These are phyloP conservation scores for Amphicarpaea edgeworthii DNA, from an alignment of 306 rosid genomes.

Conservation along the genomic window DNA sequence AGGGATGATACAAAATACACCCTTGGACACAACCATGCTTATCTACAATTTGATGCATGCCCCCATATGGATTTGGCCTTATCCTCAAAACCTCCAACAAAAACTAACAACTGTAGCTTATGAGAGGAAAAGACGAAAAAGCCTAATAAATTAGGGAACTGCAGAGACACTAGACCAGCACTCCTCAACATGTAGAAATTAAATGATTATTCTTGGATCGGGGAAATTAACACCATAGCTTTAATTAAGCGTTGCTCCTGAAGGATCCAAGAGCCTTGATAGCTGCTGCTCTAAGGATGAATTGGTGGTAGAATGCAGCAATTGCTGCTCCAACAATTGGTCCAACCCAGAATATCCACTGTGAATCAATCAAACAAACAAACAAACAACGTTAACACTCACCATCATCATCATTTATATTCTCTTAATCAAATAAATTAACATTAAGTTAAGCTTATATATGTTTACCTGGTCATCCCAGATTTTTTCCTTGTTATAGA, in stretches of 20 bases:
- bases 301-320: constrained; percentile 92
- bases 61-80: constrained; percentile 36
- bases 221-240: constrained; percentile 45
- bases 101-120: background rate
- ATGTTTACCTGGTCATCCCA: constrained; percentile 88
- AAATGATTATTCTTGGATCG: constrained; percentile 50
- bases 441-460: too few relatives aligned
- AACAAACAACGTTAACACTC: too few relatives aligned
- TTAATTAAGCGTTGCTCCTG: constrained; percentile 81
- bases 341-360: constrained; percentile 99
- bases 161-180: constrained; percentile 42
- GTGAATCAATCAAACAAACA: too few relatives aligned
- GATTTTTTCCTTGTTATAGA: constrained; percentile 62
- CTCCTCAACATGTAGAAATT: constrained; percentile 41
- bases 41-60: constrained; percentile 67
- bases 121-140: constrained; percentile 22
- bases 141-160: constrained; percentile 44
- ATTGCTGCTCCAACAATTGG: constrained; percentile 84
- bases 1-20: constrained; percentile 62
- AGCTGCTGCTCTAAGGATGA: constrained; percentile 83
- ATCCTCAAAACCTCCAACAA: constrained; percentile 2
- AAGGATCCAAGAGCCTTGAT: constrained; percentile 98
- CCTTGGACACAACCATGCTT: constrained; percentile 56
- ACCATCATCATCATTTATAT: too few relatives aligned
- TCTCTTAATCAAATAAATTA: too few relatives aligned